Percentiles rank a stretch among this genome's conserved stretches.
Conservation (phyloP, 1,284 basidiomycete genomes). For the Cystobasidium pallidum region DNA sequence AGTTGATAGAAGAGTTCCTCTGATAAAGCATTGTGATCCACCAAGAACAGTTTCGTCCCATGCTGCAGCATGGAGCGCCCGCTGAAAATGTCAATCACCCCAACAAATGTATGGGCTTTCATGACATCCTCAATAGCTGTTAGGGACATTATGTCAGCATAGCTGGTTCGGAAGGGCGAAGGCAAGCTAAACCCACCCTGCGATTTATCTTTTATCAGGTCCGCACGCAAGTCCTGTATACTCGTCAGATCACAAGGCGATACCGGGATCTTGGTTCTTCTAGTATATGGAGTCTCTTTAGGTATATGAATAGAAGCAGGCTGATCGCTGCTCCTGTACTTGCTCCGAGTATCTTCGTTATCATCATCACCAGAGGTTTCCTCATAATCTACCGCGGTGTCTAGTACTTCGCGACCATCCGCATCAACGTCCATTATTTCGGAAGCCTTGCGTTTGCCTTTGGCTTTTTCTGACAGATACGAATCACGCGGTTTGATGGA, state of each 20-base stretch:
- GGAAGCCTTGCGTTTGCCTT: slow-evolving; percentile 45
- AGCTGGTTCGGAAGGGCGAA: not conserved
- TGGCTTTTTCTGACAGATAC: slow-evolving; percentile 19
- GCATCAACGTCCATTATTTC: slow-evolving; percentile 50
- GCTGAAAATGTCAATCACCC: slow-evolving; percentile 77
- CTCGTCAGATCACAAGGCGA: slow-evolving; percentile 80
- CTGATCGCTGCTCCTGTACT: slow-evolving; percentile 34
- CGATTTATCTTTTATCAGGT: slow-evolving; percentile 67
- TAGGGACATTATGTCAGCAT: not conserved
- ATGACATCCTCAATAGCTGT: slow-evolving; percentile 72
- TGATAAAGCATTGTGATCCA: slow-evolving; percentile 76
- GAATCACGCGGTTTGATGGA: slow-evolving; percentile 13
- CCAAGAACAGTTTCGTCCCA: slow-evolving; percentile 81
- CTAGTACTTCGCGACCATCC: slow-evolving; percentile 47
- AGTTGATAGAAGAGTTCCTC: slow-evolving; percentile 97
- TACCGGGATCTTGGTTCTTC: slow-evolving; percentile 65
- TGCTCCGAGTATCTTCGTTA: slow-evolving; percentile 47
- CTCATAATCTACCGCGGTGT: slow-evolving; percentile 54
- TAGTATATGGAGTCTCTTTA: slow-evolving; percentile 58
- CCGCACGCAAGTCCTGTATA: slow-evolving; percentile 69
- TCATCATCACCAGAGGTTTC: slow-evolving; percentile 6
- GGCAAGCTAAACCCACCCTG: slow-evolving; percentile 62
- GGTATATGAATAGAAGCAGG: slow-evolving; percentile 44
- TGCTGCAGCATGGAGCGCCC: slow-evolving; percentile 84
- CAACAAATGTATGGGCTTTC: slow-evolving; percentile 87